Conservation (phyloP, 805 yeast species). For the Spathaspora hagerdaliae region DNA sequence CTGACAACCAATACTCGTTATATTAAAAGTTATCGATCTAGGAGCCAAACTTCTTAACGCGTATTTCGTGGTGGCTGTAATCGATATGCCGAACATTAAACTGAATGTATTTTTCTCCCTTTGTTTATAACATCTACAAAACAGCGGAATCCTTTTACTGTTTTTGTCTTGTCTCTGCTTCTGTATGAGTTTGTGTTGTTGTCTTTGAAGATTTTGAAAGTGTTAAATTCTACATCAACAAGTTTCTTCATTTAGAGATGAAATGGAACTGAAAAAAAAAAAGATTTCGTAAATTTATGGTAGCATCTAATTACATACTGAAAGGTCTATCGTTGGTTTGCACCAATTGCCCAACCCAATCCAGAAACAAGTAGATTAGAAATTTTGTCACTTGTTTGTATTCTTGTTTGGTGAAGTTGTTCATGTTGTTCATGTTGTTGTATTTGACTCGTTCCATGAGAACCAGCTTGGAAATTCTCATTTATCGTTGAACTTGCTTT, state of each 20-base stretch:
- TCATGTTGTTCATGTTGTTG: slow-evolving; percentile 23
- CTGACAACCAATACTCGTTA: neutral
- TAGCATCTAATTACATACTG: neutral
- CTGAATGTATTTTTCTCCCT: too few species aligned
- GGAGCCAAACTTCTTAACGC: neutral
- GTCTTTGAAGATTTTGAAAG: neutral
- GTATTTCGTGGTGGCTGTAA: neutral
- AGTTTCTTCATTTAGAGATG: neutral
- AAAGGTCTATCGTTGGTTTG: slow-evolving; percentile 17
- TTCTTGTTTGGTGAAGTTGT: slow-evolving; percentile 27
- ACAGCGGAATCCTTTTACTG: too few species aligned
- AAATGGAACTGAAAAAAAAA: neutral
- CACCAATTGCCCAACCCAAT: slow-evolving; percentile 64
- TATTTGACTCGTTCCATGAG: slow-evolving; percentile 16
- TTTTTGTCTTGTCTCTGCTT: too few species aligned
- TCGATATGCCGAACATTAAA: too few species aligned
- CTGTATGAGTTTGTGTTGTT: neutral
- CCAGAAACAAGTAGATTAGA: slow-evolving; percentile 51
- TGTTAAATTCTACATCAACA: neutral
- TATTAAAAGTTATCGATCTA: neutral
- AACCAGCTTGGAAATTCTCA: neutral
- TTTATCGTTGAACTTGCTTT: neutral
- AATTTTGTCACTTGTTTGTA: slow-evolving; percentile 43
- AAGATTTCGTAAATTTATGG: neutral
- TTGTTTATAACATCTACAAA: too few species aligned